Evolutionary conservation across 768 basidiomycete species (phyloP), one percentile per base, ranked within the genome.

Genomic region (Chalciporus sphaerocephalus): DNA sequence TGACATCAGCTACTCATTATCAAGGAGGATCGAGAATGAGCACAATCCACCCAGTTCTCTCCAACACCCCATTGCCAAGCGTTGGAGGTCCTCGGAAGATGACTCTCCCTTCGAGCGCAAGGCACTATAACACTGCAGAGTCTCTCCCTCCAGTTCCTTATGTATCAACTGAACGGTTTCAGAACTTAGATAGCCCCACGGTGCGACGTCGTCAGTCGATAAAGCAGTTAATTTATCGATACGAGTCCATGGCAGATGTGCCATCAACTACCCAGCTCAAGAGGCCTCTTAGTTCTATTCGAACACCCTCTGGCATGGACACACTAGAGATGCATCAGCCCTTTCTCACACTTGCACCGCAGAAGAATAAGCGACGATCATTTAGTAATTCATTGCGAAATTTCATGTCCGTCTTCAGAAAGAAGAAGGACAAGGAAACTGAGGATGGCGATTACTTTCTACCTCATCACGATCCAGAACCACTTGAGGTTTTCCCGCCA

Each of bases 341-440:
- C 34, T 60, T 55, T 35, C 54, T 53, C 36, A 30, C 49, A 7
- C 40, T 56, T 22, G 44, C 36, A 7, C 35, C 56, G 12, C 62
- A 66, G 52, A 74, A 72, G 47, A 72, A 69, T 48, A 81, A 74
- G 57, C 63, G 61, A 40, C 61, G 66, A 8, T 83, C 80, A 5
- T 65, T 87, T 40, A 76, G 82, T 18, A 78, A 78, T 59, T 85
- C 83, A 15, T 66, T 87, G 50, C 74, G 77, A 32, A 85, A 80
- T 52, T 59, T 86, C 23, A 65, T 87, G 35, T 75, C 81, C 5
- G 77, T 79, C 4, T 73, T 85, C 67, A 82, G 74, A 64, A 83
- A 78, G 60, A 61, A 53, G 43, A 68, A 62, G 40, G 47, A 51
- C 38, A 62, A 52, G 44, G 65, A 64, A 38, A 50, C 50, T 1